Percentiles rank a stretch among this genome's conserved stretches.
phyloP scores from a whole-genome alignment of 139 green algal genomes.

The Haematococcus sp. region DNA sequence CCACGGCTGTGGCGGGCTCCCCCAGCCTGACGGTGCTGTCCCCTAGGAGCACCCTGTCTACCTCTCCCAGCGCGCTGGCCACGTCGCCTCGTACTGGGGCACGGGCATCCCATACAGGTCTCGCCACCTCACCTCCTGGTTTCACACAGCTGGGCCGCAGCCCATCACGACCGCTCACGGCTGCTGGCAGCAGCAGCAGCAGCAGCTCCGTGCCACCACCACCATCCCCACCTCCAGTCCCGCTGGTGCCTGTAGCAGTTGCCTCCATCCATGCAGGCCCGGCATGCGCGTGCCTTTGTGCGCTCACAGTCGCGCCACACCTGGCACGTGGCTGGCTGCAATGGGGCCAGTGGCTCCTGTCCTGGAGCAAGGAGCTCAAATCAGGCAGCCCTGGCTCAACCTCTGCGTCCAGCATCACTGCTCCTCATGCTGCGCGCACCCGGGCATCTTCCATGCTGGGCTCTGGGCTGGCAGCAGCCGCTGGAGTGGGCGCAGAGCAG shows the following conservation, averaged over 20 bases:
- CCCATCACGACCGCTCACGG: background rate
- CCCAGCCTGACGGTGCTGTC: too few species aligned
- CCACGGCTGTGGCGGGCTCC: too few species aligned
- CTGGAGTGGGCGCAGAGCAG: conserved; percentile 7
- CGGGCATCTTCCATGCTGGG: background rate
- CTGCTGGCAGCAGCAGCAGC: conserved; percentile 11
- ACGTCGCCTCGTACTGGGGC: background rate
- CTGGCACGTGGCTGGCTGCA: conserved; percentile 16
- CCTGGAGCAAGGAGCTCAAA: conserved; percentile 2
- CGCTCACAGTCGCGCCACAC: background rate
- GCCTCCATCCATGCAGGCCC: too few species aligned
- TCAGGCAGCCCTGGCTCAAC: background rate
- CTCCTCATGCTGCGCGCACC: background rate
- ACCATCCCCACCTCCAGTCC: background rate
- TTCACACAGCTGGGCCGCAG: too few species aligned
- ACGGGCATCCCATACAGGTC: too few species aligned
- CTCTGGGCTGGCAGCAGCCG: background rate
- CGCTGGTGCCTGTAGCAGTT: background rate
- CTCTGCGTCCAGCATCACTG: background rate
- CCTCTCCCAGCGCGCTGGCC: too few species aligned
- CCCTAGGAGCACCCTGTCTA: too few species aligned
- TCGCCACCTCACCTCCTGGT: too few species aligned
- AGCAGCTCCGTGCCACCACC: conserved; percentile 11
- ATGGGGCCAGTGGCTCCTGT: conserved; percentile 17
- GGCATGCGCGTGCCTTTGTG: background rate